Base-by-base conservation (phyloP, 345 rosid genomes). In the rapeseed (Brassica napus) region DNA sequence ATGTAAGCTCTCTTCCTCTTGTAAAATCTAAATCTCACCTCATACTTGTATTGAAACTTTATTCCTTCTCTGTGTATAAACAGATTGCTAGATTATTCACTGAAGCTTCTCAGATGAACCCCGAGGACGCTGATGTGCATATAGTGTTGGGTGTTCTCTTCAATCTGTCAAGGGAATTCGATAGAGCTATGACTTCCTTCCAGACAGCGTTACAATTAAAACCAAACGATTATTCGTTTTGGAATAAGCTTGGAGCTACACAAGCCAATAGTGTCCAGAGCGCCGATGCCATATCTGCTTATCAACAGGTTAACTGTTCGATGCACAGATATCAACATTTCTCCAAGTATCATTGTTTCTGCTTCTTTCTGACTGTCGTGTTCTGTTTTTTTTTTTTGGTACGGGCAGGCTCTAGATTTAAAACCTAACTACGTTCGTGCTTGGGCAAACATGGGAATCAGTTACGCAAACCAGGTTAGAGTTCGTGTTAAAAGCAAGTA, bases 351-450 rank as follows among this genome's bases (percentile, higher is more conserved):
- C 18, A 65, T 55, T 16, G 66, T 64, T 42, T 57, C 47, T 57
- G 31, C 4, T 16, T 26, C 6, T 28, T 21, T 55, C 16, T 57
- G 34, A 69, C 59, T 32, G 6, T 24, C 8, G 24, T 42, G 1
- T 30, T 67, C 32, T 58, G 6, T 9, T 52, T 16, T 69, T 52
- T 52, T 21, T 69, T 39, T 64, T 28, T 28, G 31, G 31, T 59
- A 49, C 72, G 64, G 79, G 69, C 84, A 96, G 99, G 99, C 99
- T 64, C 84, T 93, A 65, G 97, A 96, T 87, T 88, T 96, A 90
- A 96, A 96, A 88, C 99, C 99, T 44, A 96, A 96, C 70, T 96
- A 96, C 75, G 98, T 96, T 77, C 99, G 99, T n/a, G 99, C 99
- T 15, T 96, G 99, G 99, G 98, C 99, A 82, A 96, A 96, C 87